phyloP scores from a whole-genome alignment of 1,284 basidiomycete genomes.

The Earliella scabrosa region DNA sequence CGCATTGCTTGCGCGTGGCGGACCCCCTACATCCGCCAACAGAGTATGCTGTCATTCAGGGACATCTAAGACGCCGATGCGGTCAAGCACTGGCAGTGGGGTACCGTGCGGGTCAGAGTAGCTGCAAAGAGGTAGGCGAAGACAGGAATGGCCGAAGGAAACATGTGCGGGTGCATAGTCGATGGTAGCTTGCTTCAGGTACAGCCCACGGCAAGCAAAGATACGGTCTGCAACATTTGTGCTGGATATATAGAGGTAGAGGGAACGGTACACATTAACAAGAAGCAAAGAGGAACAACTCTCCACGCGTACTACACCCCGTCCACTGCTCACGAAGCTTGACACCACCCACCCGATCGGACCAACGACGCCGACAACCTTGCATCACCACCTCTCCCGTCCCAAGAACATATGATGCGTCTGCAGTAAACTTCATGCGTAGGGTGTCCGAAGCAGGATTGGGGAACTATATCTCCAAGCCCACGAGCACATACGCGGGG shows the following conservation, averaged over 20 bases:
- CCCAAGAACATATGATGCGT: neutral
- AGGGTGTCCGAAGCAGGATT: neutral
- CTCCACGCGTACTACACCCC: slow-evolving; percentile 8
- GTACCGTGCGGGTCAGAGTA: too few species aligned
- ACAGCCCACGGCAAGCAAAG: too few species aligned
- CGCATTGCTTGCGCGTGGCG: slow-evolving; percentile 2
- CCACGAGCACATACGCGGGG: slow-evolving; percentile 74
- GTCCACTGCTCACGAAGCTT: neutral
- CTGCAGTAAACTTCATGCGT: neutral
- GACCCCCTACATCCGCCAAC: too few species aligned
- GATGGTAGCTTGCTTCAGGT: too few species aligned
- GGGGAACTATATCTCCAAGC: slow-evolving; percentile 64
- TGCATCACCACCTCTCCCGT: neutral
- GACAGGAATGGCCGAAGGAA: too few species aligned
- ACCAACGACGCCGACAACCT: slow-evolving; percentile 13
- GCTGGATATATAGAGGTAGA: neutral
- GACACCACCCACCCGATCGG: neutral
- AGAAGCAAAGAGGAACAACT: slow-evolving; percentile 3
- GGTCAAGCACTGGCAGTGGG: too few species aligned
- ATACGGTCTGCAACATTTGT: too few species aligned
- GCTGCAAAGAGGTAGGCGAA: too few species aligned
- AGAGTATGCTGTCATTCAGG: too few species aligned
- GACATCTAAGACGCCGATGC: too few species aligned
- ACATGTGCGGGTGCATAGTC: too few species aligned
- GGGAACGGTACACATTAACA: neutral